Base-by-base conservation (phyloP, 2,329 filamentous ascomycete species). In the Fusarium veterinarium region DNA sequence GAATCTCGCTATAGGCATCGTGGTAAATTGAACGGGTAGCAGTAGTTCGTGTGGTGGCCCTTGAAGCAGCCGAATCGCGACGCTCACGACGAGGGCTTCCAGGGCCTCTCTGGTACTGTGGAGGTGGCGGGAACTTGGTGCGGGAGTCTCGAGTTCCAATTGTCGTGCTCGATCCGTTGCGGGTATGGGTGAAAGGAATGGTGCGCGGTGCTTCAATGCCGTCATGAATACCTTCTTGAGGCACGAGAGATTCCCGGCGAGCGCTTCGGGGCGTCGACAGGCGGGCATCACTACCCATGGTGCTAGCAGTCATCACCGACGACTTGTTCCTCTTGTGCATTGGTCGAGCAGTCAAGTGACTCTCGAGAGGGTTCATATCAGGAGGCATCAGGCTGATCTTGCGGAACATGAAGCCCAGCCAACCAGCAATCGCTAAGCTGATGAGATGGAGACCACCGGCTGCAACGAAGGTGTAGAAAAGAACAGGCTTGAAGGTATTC, bases 331-430 rank as follows among this genome's bases (percentile, higher is more conserved):
- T 90, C 85, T 95, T 95, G 83, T 97, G 94, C 53, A 77, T 78
- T 64, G 82, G 84, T 30, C 91, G 89, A 16, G 93, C 91, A 3
- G 95, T 98, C 64, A 97, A 84, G 77, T 95, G 91, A 73, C 93
- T 90, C 80, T 98, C 95, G 19, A 98, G 86, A 4, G 95, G 95
- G 80, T 98, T 98, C 93, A 97, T 94, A 78, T 98, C 95, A 1
- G 95, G 95, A 10, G 95, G 95, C 80, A 98, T 88, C 25, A 87
- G 86, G 9, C 91, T 87, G 76, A 98, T 98, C 78, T 93, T 92
- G 44, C 91, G 90, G 89, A 98, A 98, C 75, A 92, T 89, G 58
- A 93, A 80, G 20, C 91, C 90, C 31, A 98, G 86, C 83, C 92
- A 98, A 37, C 93, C 79, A 9, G 93, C 93, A 40, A 97, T 84